A percentile compares a stretch with the other conserved stretches of the same genome.
phyloP scores from a whole-genome alignment of 2,329 filamentous ascomycete species.

The Shiraia sp. region DNA sequence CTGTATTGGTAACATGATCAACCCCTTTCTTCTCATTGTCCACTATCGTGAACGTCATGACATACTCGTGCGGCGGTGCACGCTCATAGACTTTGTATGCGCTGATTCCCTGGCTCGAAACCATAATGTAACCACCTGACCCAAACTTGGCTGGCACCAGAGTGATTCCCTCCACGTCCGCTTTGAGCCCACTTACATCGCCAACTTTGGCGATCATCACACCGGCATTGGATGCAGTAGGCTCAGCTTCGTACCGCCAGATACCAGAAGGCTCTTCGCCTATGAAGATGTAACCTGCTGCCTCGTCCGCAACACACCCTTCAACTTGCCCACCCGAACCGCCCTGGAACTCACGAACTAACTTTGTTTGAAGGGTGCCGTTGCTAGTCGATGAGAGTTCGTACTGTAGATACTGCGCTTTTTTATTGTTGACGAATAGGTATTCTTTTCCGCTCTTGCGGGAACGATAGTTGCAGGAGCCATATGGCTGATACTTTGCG shows the following conservation, averaged over 20 bases:
- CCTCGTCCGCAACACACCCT: slow-evolving; percentile 58
- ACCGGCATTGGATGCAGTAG: slow-evolving; percentile 45
- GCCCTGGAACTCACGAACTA: slow-evolving; percentile 57
- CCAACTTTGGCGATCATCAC: slow-evolving; percentile 48
- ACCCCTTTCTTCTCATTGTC: slow-evolving; percentile 48
- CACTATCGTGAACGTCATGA: slow-evolving; percentile 55
- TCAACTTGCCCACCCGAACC: slow-evolving; percentile 59
- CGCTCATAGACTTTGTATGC: slow-evolving; percentile 58
- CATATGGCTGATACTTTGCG: slow-evolving; percentile 54
- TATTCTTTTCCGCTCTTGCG: slow-evolving; percentile 54
- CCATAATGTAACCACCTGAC: slow-evolving; percentile 55
- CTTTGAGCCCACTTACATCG: slow-evolving; percentile 51
- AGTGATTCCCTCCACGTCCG: slow-evolving; percentile 60
- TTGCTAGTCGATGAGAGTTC: slow-evolving; percentile 49
- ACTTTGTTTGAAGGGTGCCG: slow-evolving; percentile 50
- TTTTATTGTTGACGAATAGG: slow-evolving; percentile 60
- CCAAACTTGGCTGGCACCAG: slow-evolving; percentile 52
- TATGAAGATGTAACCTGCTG: slow-evolving; percentile 56
- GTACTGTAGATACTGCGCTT: slow-evolving; percentile 59
- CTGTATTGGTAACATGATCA: slow-evolving; percentile 59
- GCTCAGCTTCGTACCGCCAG: slow-evolving; percentile 59
- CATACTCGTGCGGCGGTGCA: slow-evolving; percentile 54
- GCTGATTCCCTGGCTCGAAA: slow-evolving; percentile 59
- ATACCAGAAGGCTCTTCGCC: slow-evolving; percentile 58
- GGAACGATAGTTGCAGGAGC: slow-evolving; percentile 57